Base-by-base conservation (phyloP, 345 rosid genomes). In the Boechera divaricarpa region DNA sequence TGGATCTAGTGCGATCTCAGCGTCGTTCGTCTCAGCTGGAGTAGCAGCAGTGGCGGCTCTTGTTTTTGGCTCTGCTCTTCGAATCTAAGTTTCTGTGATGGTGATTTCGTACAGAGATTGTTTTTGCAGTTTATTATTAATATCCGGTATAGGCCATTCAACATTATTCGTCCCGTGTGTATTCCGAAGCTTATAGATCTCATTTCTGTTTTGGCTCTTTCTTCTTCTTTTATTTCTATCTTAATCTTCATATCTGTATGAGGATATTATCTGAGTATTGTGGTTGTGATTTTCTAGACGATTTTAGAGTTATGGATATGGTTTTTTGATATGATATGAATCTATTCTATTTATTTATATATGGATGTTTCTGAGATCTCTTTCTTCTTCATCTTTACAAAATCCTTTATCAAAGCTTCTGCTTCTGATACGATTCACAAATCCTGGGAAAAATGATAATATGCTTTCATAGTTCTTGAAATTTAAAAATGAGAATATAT, bases 21-120 rank as follows among this genome's bases (percentile, higher is more conserved):
- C 91, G 1, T 79, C 91, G 0, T 5, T 87, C 39, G 82, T 68
- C 10, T 67, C 82, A 0, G 88, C 82, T 31, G 78, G 72, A 32
- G 70, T 77, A 1, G 89, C 87, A 2, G 84, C 82, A 9, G 74
- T 76, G 1, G 82, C 48, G 9, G 79, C 87, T 74, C 74, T 86
- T 7, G 55, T 85, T 41, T 83, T 87, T 63, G 86, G 90, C 6
- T 81, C 87, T 10, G 79, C 80, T 12, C 80, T 81, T 72, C 76
- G 85, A 88, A 87, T 83, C 81, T 91, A 82, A 89, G 61, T 47
- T 2, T 0, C 1, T 54, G 57, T 10, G 75, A 69, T 62, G 66
- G 54, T n/a, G 82, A 69, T 73, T 73, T 73, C 67, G 82, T 79
- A 74, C 82, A 68, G 82, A 79, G 78, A 67, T 54, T 61, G 63